phyloP scores from a whole-genome alignment of 768 basidiomycete genomes.

The Omphalotus guepiniiformis region DNA sequence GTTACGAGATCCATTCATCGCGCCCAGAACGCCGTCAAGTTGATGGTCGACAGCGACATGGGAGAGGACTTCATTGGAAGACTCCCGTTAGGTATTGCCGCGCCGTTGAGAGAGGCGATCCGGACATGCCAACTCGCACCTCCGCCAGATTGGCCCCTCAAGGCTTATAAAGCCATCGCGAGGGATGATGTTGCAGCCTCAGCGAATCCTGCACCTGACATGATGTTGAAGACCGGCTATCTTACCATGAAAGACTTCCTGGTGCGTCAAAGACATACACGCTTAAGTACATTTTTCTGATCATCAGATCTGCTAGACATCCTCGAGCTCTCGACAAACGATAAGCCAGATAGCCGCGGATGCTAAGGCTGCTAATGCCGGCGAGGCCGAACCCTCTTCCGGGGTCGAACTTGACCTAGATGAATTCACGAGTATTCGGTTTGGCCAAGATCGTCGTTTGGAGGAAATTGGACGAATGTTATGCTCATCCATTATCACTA shows the following conservation, averaged over 20 bases:
- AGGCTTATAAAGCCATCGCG: slow-evolving; percentile 65
- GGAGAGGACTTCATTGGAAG: slow-evolving; percentile 46
- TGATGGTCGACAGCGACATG: slow-evolving; percentile 46
- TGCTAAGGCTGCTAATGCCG: slow-evolving; percentile 45
- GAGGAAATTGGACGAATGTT: slow-evolving; percentile 92
- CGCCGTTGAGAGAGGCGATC: slow-evolving; percentile 82
- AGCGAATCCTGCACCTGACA: slow-evolving; percentile 42
- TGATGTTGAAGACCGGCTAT: slow-evolving; percentile 50
- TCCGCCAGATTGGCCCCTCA: slow-evolving; percentile 66
- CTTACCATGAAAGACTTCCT: slow-evolving; percentile 53
- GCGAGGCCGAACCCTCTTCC: slow-evolving; percentile 54
- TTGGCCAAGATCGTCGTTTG: slow-evolving; percentile 84
- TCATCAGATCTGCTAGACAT: slow-evolving; percentile 35
- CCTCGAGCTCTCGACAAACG: slow-evolving; percentile 43
- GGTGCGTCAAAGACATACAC: slow-evolving; percentile 30
- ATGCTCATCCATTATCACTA: slow-evolving; percentile 69
- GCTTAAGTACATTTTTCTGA: slow-evolving; percentile 5
- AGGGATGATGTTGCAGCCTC: slow-evolving; percentile 72
- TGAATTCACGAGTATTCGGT: slow-evolving; percentile 79
- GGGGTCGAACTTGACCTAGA: slow-evolving; percentile 72
- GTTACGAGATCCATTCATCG: slow-evolving; percentile 52
- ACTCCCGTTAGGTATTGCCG: slow-evolving; percentile 66
- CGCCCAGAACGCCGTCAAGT: slow-evolving; percentile 58
- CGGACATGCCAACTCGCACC: slow-evolving; percentile 80
- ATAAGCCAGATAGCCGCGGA: slow-evolving; percentile 49